Evolutionary conservation across 2,329 filamentous ascomycete species (phyloP), one percentile per base, ranked within the genome.

Genomic region (Paraphoma sp.): DNA sequence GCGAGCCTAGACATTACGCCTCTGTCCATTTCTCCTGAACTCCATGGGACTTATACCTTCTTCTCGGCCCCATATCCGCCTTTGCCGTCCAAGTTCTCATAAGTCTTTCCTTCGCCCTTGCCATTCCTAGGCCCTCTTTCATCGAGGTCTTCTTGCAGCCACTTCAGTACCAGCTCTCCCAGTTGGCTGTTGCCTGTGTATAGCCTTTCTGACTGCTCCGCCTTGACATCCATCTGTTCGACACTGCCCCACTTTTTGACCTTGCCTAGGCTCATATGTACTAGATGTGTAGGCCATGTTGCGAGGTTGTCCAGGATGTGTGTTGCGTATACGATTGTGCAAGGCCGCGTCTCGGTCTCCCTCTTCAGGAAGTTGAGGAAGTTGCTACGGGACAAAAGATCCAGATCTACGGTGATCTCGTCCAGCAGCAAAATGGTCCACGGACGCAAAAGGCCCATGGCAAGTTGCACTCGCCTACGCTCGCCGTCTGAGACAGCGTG

Each of bases 271-370:
- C 93, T 89, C 94, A 99, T 97, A 76, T 98, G 94, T 48, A 96
- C 93, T 38, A 99, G 82, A 78, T 99, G 93, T 1, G 91, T 96
- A 6, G 95, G 95, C 95, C 95, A 99, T 17, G 89, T 88, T 0
- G 93, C 93, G 48, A 99, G 81, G 75, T 98, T 97, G 74, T 99
- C 95, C 65, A 99, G 80, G 62, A 99, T 97, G 78, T 99, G 95
- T 12, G 95, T 99, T 7, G 95, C 95, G 75, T 99, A 99, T 30
- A 99, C 93, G 68, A 99, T 91, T 4, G 95, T 97, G 74, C 93
- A 97, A 40, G 87, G 83, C 51, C 94, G 83, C 7, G 74, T 81
- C 79, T 94, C 90, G 0, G 94, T 97, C 86, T 99, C 95, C 57
- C 83, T 82, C 78, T 93, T 93, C 71, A 99, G 79, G 82, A 94